Percentiles rank a stretch among this genome's conserved stretches.
These are phyloP conservation scores for Penicillium manginii DNA, from an alignment of 495 filamentous ascomycete species.

Conservation along the genomic window DNA sequence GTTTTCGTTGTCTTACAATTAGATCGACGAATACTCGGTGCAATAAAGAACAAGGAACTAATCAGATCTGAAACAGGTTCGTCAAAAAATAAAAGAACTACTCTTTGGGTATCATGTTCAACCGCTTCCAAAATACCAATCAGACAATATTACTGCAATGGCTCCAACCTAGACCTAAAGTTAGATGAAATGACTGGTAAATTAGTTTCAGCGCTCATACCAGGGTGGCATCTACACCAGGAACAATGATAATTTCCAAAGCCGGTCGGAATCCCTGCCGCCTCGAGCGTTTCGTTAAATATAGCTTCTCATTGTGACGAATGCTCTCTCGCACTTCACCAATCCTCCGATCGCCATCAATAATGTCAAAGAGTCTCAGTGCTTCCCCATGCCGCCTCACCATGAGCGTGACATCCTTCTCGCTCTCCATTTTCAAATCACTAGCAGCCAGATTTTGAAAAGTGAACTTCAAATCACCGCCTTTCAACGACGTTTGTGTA, in stretches of 20 bases:
- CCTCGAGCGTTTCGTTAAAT: slow-evolving; percentile 14
- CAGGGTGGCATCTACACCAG: slow-evolving; percentile 31
- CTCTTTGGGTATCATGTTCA: background rate
- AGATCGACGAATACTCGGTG: background rate
- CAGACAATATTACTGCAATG: slow-evolving; percentile 17
- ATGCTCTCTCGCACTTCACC: slow-evolving; percentile 34
- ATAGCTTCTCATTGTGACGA: slow-evolving; percentile 28
- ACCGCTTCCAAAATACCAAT: slow-evolving; percentile 17
- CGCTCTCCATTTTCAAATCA: slow-evolving; percentile 20
- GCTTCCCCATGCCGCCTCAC: slow-evolving; percentile 23
- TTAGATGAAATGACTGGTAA: background rate
- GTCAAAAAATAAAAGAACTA: background rate
- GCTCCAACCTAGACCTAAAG: slow-evolving; percentile 11
- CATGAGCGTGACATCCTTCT: slow-evolving; percentile 26
- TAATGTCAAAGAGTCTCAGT: slow-evolving; percentile 24
- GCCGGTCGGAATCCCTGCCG: slow-evolving; percentile 20
- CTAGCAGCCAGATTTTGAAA: slow-evolving; percentile 30
- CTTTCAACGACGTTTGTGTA: slow-evolving; percentile 17
- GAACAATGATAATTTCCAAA: slow-evolving; percentile 24
- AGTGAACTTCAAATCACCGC: slow-evolving; percentile 27
- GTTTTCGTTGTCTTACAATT: too few species aligned
- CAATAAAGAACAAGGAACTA: background rate
- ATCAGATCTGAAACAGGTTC: too few species aligned
- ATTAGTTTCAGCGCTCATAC: slow-evolving; percentile 15
- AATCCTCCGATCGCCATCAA: slow-evolving; percentile 34